phyloP scores from a whole-genome alignment of 208 protist species.

The Polymyxa betae region DNA sequence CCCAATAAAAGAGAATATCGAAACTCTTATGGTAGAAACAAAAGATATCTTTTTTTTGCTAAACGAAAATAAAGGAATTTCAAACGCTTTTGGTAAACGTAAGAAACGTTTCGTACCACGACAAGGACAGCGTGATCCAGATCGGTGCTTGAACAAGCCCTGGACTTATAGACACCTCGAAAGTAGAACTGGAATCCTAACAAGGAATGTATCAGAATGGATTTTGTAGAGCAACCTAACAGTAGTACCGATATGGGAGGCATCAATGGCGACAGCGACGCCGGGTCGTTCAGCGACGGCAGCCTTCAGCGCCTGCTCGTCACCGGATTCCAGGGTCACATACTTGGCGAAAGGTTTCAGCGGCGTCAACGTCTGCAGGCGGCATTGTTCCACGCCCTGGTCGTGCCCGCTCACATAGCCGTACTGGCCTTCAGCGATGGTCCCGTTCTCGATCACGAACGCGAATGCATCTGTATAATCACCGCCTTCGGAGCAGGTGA shows the following conservation, averaged over 20 bases:
- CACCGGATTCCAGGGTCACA: not conserved
- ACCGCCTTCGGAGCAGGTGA: slow-evolving; percentile 86
- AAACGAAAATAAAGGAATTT: too few species aligned
- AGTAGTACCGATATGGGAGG: not conserved
- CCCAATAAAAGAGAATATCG: too few species aligned
- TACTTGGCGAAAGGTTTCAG: not conserved
- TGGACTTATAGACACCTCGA: slow-evolving; percentile 58
- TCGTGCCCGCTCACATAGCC: slow-evolving; percentile 66
- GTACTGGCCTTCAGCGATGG: slow-evolving; percentile 67
- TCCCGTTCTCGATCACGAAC: slow-evolving; percentile 65
- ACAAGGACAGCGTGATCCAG: slow-evolving; percentile 65
- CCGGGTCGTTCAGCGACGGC: slow-evolving; percentile 56
- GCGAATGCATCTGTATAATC: slow-evolving; percentile 80
- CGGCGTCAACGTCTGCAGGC: not conserved
- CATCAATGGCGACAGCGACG: slow-evolving; percentile 68
- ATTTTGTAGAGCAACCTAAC: not conserved
- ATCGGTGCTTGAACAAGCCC: not conserved
- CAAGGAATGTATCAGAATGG: not conserved
- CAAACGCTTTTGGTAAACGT: too few species aligned
- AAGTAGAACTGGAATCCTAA: slow-evolving; percentile 67
- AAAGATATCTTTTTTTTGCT: too few species aligned
- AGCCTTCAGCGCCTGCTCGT: slow-evolving; percentile 59
- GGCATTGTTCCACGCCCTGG: not conserved
- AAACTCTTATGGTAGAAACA: too few species aligned
- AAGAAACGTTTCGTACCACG: too few species aligned